Evolutionary conservation across 805 yeast species (phyloP), one percentile per base, ranked within the genome.

Genomic region (Metschnikowia baotianmanensis): DNA sequence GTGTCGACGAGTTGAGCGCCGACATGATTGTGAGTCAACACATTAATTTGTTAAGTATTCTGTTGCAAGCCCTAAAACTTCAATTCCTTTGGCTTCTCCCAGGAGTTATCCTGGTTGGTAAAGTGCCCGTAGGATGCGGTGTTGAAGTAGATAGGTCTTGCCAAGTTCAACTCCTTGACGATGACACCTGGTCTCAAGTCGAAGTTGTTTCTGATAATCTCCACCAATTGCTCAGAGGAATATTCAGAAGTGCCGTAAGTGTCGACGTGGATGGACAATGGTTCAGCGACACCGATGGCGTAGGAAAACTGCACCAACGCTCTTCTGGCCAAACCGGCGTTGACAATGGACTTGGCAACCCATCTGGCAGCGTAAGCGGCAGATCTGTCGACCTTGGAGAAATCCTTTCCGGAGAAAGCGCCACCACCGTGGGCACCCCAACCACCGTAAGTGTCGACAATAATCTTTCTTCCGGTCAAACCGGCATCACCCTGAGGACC

Each of bases 401-500:
- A 93, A 74, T 93, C 99, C 80, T 93, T 93, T 73, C 99, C 99
- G 52, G 96, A 86, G 89, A 93, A 93, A 53, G 99, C 99, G 80
- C 99, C 99, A 80, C 99, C 99, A 76, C 99, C 99, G 80, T 93
- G 99, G 63, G 99, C 98, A 74, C 99, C 97, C 95, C 99, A 95
- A 63, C 99, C 99, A 78, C 99, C 99, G 77, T 93, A 93, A 53
- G 99, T 95, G 74, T 93, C 99, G 67, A 93, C 99, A 62, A 93
- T 93, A 72, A 93, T 93, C 80, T 93, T 93, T 78, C 99, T 88
- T 72, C 99, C 99, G 57, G 99, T 93, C 66, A 93, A 77, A 79
- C 99, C 99, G 55, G 99, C 99, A 69, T 93, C 99, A 82, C 99
- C 99, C 76, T 93, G 99, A 58, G 99, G 99, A 71, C 99, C 99